A percentile compares a stretch with the other conserved stretches of the same genome.
Evolutionary conservation across 495 filamentous ascomycete genomes (phyloP).

Genomic region (Parmelia sp.): DNA sequence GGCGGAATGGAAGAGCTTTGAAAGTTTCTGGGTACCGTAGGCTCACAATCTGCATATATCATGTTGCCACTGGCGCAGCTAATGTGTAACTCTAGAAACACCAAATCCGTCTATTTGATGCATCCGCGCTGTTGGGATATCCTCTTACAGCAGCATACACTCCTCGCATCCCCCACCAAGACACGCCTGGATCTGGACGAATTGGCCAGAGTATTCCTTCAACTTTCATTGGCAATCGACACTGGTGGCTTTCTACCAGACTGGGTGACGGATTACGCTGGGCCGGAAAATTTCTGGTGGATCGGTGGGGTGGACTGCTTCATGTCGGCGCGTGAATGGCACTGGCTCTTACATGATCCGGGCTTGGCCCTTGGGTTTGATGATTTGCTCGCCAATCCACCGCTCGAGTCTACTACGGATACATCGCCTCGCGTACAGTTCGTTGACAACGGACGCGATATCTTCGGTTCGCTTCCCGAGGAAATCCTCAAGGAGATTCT

Average conservation of each 20-base stretch:
- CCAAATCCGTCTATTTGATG: not conserved
- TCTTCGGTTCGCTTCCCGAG: not conserved
- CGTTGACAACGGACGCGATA: not conserved
- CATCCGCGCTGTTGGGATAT: not conserved
- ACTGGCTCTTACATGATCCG: not conserved
- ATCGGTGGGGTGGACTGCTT: not conserved
- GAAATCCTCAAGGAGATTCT: conserved; percentile 2
- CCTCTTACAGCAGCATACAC: not conserved
- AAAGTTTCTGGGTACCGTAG: not conserved
- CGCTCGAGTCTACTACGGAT: not conserved
- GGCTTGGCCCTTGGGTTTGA: not conserved
- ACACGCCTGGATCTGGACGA: not conserved
- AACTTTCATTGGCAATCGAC: not conserved
- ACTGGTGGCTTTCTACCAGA: not conserved
- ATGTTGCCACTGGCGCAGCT: not conserved
- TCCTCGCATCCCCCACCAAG: not conserved
- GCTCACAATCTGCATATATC: not conserved
- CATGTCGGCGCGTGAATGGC: not conserved
- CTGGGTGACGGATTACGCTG: not conserved
- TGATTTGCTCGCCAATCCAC: not conserved
- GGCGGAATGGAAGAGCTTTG: not conserved
- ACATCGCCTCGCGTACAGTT: not conserved
- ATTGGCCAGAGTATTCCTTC: not conserved
- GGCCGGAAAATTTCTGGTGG: not conserved
- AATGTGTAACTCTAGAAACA: not conserved